Conservation (phyloP, 257 asterid genomes). For the Hygrophila difformis region DNA sequence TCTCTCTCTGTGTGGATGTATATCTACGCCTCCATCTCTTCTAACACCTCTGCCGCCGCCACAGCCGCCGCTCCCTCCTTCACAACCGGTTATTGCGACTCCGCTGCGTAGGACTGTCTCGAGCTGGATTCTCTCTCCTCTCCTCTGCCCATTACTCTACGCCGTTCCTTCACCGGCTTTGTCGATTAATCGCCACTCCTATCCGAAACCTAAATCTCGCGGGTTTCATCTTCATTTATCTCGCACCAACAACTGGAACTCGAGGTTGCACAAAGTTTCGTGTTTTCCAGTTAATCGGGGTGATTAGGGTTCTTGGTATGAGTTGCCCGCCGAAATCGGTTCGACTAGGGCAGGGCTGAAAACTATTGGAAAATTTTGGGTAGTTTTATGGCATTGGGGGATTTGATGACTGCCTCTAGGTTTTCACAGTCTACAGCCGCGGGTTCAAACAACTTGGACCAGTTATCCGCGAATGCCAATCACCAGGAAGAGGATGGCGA, state of each 20-base stretch:
- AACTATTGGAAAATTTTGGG: constrained; percentile 8
- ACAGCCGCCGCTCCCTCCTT: constrained; percentile 15
- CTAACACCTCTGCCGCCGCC: constrained; percentile 17
- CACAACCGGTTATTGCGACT: too few relatives aligned
- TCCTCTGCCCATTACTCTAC: constrained; percentile 26
- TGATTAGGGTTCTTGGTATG: constrained; percentile 62
- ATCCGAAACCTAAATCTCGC: constrained; percentile 18
- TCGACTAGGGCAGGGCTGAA: constrained; percentile 84
- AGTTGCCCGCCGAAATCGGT: constrained; percentile 58
- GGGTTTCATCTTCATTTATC: constrained; percentile 15
- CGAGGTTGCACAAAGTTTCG: constrained; percentile 9
- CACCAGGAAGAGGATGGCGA: constrained; percentile 43
- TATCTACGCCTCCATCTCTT: constrained; percentile 45
- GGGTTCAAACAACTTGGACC: constrained; percentile 64
- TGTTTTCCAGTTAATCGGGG: constrained; percentile 13
- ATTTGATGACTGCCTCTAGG: constrained; percentile 90
- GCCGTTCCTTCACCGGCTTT: constrained; percentile 57
- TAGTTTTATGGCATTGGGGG: constrained; percentile 92
- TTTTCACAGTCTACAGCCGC: constrained; percentile 73
- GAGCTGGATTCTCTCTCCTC: constrained; percentile 55
- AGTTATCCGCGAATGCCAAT: constrained; percentile 39
- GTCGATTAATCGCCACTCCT: constrained; percentile 41
- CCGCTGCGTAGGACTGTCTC: constrained; percentile 21
- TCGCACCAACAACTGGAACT: constrained; percentile 10
- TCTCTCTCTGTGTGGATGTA: constrained; percentile 20